Base-by-base conservation (phyloP, 1,284 basidiomycete species). In the Ceratorhiza oryzae-sativae region DNA sequence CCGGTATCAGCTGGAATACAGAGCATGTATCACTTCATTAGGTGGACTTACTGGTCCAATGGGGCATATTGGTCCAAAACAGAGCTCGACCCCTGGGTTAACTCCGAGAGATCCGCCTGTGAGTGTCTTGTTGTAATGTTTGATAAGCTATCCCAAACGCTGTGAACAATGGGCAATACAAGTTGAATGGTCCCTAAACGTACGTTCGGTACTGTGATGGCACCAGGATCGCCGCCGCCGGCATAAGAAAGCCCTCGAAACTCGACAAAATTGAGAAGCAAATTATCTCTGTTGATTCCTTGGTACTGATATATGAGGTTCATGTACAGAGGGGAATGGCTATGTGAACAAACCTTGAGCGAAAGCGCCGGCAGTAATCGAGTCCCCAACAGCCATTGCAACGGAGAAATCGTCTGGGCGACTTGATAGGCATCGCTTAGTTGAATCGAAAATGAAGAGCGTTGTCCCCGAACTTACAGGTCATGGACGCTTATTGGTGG, bases 351-450 rank as follows among this genome's bases (percentile, higher is more conserved):
- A 1, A 71, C 75, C 75, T 53, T 76, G 74, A 6, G 80, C 80
- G 36, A 81, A 77, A 9, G 80, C 73, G 0, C 77, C 81, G 3
- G 81, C 81, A 0, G 81, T 80, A 75, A 82, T 81, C 1, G 79
- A 80, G 72, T 82, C 81, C 0, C 81, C 81, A 15, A 81, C 23
- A 6, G 80, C 81, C 77, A 81, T 80, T 46, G 80, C 74, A n/a
- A 81, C 79, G 10, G 75, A 75, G 62, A 82, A 79, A 59, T 81
- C 80, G 59, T 82, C 80, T 42, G 81, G 81, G 0, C 80, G 79
- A 1, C 79, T 74, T 10, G 4, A 8, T 13, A 58, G n/a, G 42
- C 8, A 32, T n/a, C n/a, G 15, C n/a, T 56, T 20, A n/a, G 27
- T 32, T 30, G 6, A 15, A 4, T 36, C 20, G 23, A 27, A 3